Base-by-base conservation (phyloP, 1,284 basidiomycete genomes). In the Pseudozyma sp. region DNA sequence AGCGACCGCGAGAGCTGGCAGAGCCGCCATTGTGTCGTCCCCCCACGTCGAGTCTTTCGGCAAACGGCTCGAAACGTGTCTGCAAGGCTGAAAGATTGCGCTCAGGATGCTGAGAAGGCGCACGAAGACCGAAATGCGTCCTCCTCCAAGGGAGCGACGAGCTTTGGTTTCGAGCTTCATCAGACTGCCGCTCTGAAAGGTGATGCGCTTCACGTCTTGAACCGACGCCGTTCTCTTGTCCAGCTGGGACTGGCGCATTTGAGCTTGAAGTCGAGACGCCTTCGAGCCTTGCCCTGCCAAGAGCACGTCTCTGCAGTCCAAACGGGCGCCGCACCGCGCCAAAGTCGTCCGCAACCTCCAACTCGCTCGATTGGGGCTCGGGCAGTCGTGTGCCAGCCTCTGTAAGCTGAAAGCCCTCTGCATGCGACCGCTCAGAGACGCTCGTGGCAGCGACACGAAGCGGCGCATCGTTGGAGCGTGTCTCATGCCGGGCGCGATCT, bases 31-130 rank as follows among this genome's bases (percentile, higher is more conserved):
- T 4, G 3, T 24, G 54, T 42, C 65, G n/a, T 0, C 49, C n/a
- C 1, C 50, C 35, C 14, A 16, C 24, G 40, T 19, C 31, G 8
- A 17, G 17, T 13, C 37, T 31, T 30, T 57, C 58, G 34, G 46
- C 45, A 24, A 62, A 54, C 4, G 66, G 50, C 31, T 70, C 61
- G 11, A 59, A 63, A 30, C 67, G 67, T 24, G 51, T 37, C 10
- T 43, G 35, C 7, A 54, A 9, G 14, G 56, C 16, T 5, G 54
- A 43, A 33, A n/a, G 24, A 16, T 45, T 34, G 30, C 47, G 66
- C 29, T 57, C 59, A 7, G 50, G 17, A 14, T 40, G 30, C 16
- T 57, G 40, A n/a, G 54, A 40, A 8, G 59, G 54, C 16, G 49
- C 31, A 6, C 55, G 59, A 46, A 62, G 33, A 8, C 59, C 66